phyloP scores from a whole-genome alignment of 2,329 filamentous ascomycete genomes.

The Achaetomium macrosporum region DNA sequence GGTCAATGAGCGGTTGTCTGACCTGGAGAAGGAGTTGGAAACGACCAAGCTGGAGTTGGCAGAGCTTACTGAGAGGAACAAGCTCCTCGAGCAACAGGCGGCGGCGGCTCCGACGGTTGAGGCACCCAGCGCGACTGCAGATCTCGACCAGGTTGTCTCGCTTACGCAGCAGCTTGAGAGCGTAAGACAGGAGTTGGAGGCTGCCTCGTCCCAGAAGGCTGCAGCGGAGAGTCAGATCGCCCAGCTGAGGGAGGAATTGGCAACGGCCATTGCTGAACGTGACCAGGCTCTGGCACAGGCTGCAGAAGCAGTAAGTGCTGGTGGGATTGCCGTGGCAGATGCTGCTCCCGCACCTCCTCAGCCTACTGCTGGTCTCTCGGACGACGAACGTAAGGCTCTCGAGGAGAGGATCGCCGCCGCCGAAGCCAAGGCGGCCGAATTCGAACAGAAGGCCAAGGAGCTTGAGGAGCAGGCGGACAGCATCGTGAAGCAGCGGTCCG shows the following conservation, averaged over 20 bases:
- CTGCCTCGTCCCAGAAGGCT: slow-evolving; percentile 61
- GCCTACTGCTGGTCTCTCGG: slow-evolving; percentile 36
- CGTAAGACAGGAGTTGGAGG: slow-evolving; percentile 54
- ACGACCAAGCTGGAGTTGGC: slow-evolving; percentile 37
- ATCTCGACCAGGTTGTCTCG: slow-evolving; percentile 34
- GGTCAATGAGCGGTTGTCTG: slow-evolving; percentile 35
- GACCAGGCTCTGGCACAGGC: slow-evolving; percentile 50
- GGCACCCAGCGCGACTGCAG: slow-evolving; percentile 30
- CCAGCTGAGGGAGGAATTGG: slow-evolving; percentile 52
- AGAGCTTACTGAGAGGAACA: slow-evolving; percentile 33
- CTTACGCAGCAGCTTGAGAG: slow-evolving; percentile 27
- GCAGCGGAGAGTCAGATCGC: slow-evolving; percentile 59
- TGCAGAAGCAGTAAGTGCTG: slow-evolving; percentile 25
- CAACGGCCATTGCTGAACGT: slow-evolving; percentile 55
- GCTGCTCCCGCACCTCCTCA: slow-evolving; percentile 21
- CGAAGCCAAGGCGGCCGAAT: slow-evolving; percentile 57
- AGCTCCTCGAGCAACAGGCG: slow-evolving; percentile 37
- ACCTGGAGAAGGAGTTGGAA: slow-evolving; percentile 48
- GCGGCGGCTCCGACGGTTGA: slow-evolving; percentile 23
- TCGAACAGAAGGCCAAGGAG: slow-evolving; percentile 57
- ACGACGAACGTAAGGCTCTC: slow-evolving; percentile 54
- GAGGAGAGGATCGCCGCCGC: slow-evolving; percentile 57
- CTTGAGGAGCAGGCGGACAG: slow-evolving; percentile 57
- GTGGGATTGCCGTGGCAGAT: slow-evolving; percentile 28
- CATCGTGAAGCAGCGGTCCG: slow-evolving; percentile 59